phyloP scores from a whole-genome alignment of 495 filamentous ascomycete genomes.

The Echria macrotheca region DNA sequence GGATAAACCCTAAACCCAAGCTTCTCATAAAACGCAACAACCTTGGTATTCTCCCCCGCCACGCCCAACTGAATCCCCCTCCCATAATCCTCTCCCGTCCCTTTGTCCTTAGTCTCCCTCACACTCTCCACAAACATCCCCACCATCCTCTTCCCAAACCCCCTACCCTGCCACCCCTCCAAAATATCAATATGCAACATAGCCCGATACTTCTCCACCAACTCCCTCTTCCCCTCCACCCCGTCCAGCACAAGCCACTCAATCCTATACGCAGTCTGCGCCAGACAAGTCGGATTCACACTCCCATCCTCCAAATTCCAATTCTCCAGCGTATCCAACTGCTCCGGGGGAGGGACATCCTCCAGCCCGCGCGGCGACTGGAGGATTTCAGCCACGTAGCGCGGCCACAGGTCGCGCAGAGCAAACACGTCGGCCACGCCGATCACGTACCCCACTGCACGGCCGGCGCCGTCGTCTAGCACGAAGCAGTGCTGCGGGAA shows the following conservation, averaged over 20 bases:
- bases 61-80: conserved; percentile 35
- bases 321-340: conserved; percentile 18
- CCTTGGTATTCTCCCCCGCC: conserved; percentile 37
- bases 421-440: conserved; percentile 32
- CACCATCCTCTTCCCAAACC: conserved; percentile 36
- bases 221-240: conserved; percentile 25
- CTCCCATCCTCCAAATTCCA: conserved; percentile 11
- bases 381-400: conserved; percentile 30
- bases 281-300: conserved; percentile 9
- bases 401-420: conserved; percentile 23
- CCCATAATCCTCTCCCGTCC: conserved; percentile 18
- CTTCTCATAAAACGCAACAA: conserved; percentile 38
- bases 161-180: conserved; percentile 27
- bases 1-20: conserved; percentile 34
- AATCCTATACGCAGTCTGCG: conserved; percentile 32
- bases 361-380: conserved; percentile 9
- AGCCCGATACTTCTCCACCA: conserved; percentile 25
- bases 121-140: conserved; percentile 31
- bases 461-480: conserved; percentile 35
- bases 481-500: conserved; percentile 33
- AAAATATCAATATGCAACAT: conserved; percentile 43
- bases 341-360: conserved; percentile 19
- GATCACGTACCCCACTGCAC: conserved; percentile 37
- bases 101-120: conserved; percentile 23
- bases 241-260: conserved; percentile 28